Conservation (phyloP, 1,284 basidiomycete species). For the Microbotryum lychnidis-dioicae region DNA sequence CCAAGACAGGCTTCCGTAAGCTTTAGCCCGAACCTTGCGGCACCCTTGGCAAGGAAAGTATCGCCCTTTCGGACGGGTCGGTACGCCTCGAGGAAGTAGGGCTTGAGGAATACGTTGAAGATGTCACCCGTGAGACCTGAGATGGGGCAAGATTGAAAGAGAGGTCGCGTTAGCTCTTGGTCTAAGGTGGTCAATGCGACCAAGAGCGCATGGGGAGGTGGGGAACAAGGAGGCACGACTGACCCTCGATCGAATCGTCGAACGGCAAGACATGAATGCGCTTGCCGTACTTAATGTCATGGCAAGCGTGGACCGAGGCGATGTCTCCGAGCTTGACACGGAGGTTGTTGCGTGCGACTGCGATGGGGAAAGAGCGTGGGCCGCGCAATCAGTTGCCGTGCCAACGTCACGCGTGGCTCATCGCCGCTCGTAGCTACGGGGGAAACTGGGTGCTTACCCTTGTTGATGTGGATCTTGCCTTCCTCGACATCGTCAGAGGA, state of each 20-base stretch:
- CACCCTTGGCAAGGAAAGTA: slow-evolving; percentile 96
- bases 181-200: neutral
- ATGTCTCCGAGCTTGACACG: slow-evolving; percentile 96
- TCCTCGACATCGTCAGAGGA: slow-evolving; percentile 95
- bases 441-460: slow-evolving; percentile 44
- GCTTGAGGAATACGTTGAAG: slow-evolving; percentile 97
- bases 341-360: slow-evolving; percentile 93
- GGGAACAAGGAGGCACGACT: slow-evolving; percentile 5
- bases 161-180: neutral
- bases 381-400: neutral
- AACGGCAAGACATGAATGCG: slow-evolving; percentile 95
- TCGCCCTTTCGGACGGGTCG: slow-evolving; percentile 92
- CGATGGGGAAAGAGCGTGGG: neutral
- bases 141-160: neutral
- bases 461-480: slow-evolving; percentile 97
- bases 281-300: slow-evolving; percentile 99
- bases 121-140: slow-evolving; percentile 82
- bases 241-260: slow-evolving; percentile 93
- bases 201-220: neutral
- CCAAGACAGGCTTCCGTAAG: neutral
- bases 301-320: slow-evolving; percentile 88
- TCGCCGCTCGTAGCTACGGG: too few species aligned
- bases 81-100: slow-evolving; percentile 99
- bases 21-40: slow-evolving; percentile 58
- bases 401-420: neutral